Evolutionary conservation across 202 grass and related monocot genomes (phyloP), one percentile per base, ranked within the genome.

Genomic region (Eragrostis tef): DNA sequence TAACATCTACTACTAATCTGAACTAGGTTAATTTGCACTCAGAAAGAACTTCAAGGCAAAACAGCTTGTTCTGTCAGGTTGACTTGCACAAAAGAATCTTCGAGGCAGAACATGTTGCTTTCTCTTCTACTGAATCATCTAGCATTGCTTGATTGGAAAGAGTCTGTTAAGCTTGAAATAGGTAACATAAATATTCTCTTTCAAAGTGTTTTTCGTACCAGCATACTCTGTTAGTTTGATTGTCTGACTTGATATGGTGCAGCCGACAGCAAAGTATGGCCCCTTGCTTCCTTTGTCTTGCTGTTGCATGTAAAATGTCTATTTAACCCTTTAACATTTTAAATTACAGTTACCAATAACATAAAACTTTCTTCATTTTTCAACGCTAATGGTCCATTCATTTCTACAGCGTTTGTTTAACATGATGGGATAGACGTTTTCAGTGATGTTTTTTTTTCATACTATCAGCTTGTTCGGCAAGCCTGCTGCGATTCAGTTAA

Each of bases 21-120:
- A 5, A 56, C 53, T 58, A 65, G 50, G 79, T 63, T 72, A 81
- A 26, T 6, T 15, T 74, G 48, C 24, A 52, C 29, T 42, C 1
- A 29, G 14, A 39, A 39, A 39, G 34, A 39, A 52, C 43, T 73
- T n/a, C 15, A 17, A 70, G 26, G 7, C 7, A 63, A 44, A 82
- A 51, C 6, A 29, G 5, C 14, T 20, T 21, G 13, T 24, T 50
- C 42, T 61, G 25, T 0, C 17, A 42, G 26, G 66, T 72, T 72
- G 60, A n/a, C 16, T 11, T 65, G 34, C 19, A 66, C 21, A 6
- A 53, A 77, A 54, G 20, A 69, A 68, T 1, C 44, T 74, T 20
- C 10, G 22, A 76, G 42, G 8, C 2, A 64, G 53, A 82, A 44
- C 9, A 29, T 2, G 9, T 10, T 22, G 9, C 12, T 10, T 63